These are phyloP conservation scores for Ambispora gerdemannii DNA, from an alignment of 192 early-diverging fungal species.

Conservation along the genomic window DNA sequence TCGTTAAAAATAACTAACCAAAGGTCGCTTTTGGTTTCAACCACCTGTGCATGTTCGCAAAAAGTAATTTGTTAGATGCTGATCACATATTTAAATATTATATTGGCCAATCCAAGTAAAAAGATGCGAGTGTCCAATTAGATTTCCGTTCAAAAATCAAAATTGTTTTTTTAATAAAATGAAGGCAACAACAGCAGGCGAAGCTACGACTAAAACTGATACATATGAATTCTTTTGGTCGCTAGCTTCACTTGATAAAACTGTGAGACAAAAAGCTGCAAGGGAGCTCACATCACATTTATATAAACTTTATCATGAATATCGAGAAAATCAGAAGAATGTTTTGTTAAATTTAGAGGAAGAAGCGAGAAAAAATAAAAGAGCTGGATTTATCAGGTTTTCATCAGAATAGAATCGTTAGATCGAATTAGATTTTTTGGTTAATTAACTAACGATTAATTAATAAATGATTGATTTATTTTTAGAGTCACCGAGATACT, in stretches of 20 bases:
- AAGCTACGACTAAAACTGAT: too few species aligned
- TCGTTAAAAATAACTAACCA: too few species aligned
- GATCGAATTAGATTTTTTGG: not conserved
- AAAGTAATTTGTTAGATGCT: too few species aligned
- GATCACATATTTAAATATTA: too few species aligned
- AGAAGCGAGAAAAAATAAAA: not conserved
- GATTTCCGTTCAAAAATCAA: too few species aligned
- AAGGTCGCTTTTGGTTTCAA: too few species aligned
- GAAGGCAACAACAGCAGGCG: too few species aligned
- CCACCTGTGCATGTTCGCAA: too few species aligned
- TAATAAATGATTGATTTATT: not conserved
- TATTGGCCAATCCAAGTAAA: too few species aligned
- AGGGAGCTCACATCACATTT: conserved; percentile 1
- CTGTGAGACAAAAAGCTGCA: conserved; percentile 9
- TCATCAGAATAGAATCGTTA: not conserved
- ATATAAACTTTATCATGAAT: not conserved
- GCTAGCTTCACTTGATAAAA: conserved; percentile 15
- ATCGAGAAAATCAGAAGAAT: not conserved
- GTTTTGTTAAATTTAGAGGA: too few species aligned
- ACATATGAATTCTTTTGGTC: conserved; percentile 22
- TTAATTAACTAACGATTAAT: not conserved
- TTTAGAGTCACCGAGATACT: conserved; percentile 45
- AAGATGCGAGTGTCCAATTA: too few species aligned
- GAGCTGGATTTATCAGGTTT: not conserved
- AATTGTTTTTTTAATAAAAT: too few species aligned